phyloP scores from a whole-genome alignment of 768 basidiomycete genomes.

The Artomyces pyxidatus region DNA sequence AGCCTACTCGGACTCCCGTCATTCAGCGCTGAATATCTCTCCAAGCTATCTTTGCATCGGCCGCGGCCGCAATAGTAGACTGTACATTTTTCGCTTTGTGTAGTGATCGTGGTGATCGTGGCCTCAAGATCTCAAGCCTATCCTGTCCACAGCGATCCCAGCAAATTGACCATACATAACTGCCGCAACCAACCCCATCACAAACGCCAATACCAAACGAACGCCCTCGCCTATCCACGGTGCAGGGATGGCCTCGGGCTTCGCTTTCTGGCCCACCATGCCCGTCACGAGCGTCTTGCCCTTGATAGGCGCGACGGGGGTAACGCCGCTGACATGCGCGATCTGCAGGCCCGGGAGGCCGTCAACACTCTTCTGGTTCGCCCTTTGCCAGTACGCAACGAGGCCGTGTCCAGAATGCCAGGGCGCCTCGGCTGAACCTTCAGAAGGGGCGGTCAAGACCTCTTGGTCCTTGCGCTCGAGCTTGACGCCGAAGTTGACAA shows the following conservation, averaged over 20 bases:
- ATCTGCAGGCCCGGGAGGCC: conserved; percentile 41
- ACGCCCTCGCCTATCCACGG: conserved; percentile 1
- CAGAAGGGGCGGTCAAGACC: conserved; percentile 12
- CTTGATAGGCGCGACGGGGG: conserved; percentile 16
- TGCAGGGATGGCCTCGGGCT: background rate
- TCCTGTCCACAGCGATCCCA: background rate
- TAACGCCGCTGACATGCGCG: conserved; percentile 20
- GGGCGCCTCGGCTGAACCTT: conserved; percentile 2
- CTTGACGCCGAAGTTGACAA: conserved; percentile 36
- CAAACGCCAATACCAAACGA: conserved; percentile 23
- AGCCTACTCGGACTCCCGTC: no score
- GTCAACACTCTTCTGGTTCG: conserved; percentile 46
- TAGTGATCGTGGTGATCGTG: no score
- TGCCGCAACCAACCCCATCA: conserved; percentile 19
- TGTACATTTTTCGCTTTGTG: no score
- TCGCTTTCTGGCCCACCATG: background rate
- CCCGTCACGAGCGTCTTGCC: conserved; percentile 1
- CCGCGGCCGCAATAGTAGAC: no score
- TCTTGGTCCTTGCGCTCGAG: conserved; percentile 36
- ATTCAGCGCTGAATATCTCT: no score
- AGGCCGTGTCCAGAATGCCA: conserved; percentile 33
- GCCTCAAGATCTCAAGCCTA: no score
- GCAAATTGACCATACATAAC: background rate
- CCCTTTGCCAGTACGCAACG: conserved; percentile 44
- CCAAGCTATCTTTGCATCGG: no score